Percentiles rank a stretch among this genome's conserved stretches.
Evolutionary conservation across 345 rosid species (phyloP).

Genomic region (Euclidium syriacum): DNA sequence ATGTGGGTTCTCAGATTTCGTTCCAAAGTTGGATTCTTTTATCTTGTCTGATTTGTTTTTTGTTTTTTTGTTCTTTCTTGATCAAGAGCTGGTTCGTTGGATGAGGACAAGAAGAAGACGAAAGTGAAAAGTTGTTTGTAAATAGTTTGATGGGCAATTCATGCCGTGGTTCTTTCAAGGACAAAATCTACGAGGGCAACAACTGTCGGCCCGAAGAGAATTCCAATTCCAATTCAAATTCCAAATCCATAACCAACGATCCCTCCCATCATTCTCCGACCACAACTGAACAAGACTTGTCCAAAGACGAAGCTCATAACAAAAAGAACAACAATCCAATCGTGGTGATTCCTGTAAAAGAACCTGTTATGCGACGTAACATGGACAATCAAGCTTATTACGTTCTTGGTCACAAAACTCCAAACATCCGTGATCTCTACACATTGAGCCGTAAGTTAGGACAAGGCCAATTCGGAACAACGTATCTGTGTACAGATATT

Average conservation of each 20-base stretch:
- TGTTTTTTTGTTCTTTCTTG: neutral
- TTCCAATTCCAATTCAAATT: conserved; percentile 37
- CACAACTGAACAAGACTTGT: conserved; percentile 27
- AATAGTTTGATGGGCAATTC: conserved; percentile 92
- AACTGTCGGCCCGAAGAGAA: conserved; percentile 56
- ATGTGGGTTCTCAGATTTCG: conserved; percentile 2
- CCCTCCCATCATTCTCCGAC: conserved; percentile 46
- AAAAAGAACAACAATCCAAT: conserved; percentile 32
- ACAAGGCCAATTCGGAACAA: conserved; percentile 96
- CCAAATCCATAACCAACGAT: conserved; percentile 32
- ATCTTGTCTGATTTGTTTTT: conserved; percentile 1
- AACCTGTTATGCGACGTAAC: conserved; percentile 44
- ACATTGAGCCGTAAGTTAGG: conserved; percentile 81
- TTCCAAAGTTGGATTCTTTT: conserved; percentile 9
- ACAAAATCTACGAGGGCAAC: conserved; percentile 67
- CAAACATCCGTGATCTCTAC: conserved; percentile 81
- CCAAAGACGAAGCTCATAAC: conserved; percentile 34
- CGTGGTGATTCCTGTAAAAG: conserved; percentile 45
- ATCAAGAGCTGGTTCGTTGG: conserved; percentile 13
- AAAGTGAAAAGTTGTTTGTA: conserved; percentile 10
- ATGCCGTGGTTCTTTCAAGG: conserved; percentile 93
- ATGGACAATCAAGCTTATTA: conserved; percentile 62
- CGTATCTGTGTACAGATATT: conserved; percentile 73
- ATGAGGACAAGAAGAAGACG: conserved; percentile 37
- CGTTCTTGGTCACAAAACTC: conserved; percentile 89